Evolutionary conservation across 768 basidiomycete species (phyloP).

Genomic region (Panus rudis): DNA sequence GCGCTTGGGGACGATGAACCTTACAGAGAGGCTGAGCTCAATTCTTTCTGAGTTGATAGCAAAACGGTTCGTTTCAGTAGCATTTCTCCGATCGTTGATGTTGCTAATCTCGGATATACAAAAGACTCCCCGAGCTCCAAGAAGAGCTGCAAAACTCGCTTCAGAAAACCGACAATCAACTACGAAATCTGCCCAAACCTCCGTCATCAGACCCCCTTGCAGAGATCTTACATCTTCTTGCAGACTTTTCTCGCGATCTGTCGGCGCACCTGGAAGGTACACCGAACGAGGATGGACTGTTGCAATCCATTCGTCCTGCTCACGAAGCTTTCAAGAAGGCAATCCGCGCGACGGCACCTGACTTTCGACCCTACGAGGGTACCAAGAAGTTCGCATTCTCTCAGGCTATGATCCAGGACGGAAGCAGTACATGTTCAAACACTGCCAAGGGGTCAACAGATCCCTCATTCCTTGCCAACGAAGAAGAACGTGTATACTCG

Average conservation of each 20-base stretch:
- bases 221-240: slow-evolving; percentile 47
- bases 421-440: not conserved
- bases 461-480: slow-evolving; percentile 15
- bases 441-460: not conserved
- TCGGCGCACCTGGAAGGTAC: slow-evolving; percentile 43
- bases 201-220: slow-evolving; percentile 50
- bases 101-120: not conserved
- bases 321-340: slow-evolving; percentile 39
- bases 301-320: slow-evolving; percentile 47
- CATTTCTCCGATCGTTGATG: not conserved
- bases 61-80: slow-evolving; percentile 38
- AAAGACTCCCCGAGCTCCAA: slow-evolving; percentile 61
- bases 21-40: slow-evolving; percentile 50
- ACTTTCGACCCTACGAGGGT: slow-evolving; percentile 45
- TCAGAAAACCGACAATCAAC: slow-evolving; percentile 26
- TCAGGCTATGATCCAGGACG: not conserved
- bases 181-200: slow-evolving; percentile 36
- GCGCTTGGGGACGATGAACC: slow-evolving; percentile 48
- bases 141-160: slow-evolving; percentile 47
- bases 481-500: slow-evolving; percentile 9
- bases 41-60: slow-evolving; percentile 59
- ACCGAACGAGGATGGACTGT: slow-evolving; percentile 41
- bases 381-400: not conserved
- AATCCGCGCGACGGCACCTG: slow-evolving; percentile 48
- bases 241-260: slow-evolving; percentile 41